phyloP scores from a whole-genome alignment of 768 basidiomycete genomes.

The Mycena belliarum region DNA sequence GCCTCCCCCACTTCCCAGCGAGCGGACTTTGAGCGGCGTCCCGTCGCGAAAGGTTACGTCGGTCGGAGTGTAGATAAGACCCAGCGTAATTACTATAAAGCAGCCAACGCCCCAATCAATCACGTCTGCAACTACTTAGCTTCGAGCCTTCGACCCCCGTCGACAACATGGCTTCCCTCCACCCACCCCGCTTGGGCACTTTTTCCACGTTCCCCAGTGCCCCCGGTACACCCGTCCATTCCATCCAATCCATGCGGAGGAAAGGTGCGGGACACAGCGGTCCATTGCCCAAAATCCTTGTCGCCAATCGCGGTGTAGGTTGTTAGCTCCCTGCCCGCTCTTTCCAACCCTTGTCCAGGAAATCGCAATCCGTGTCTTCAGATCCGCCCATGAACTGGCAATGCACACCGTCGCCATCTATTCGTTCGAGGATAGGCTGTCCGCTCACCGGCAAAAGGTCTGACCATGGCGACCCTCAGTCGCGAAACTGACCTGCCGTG shows the following conservation, averaged over 20 bases:
- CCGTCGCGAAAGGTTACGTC: not conserved
- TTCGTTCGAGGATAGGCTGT: constrained; percentile 94
- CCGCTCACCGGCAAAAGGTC: constrained; percentile 97
- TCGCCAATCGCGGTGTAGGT: constrained; percentile 88
- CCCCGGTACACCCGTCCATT: constrained; percentile 85
- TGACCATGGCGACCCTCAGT: not conserved
- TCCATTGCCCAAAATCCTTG: constrained; percentile 87
- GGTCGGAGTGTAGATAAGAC: not conserved
- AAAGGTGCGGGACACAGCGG: constrained; percentile 91
- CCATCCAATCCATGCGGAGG: constrained; percentile 87
- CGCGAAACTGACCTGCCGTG: constrained; percentile 7
- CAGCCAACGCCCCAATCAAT: not conserved
- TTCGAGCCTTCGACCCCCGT: not conserved
- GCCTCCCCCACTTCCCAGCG: not conserved
- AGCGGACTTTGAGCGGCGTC: constrained; percentile 9
- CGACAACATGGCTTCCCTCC: constrained; percentile 19
- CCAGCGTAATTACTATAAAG: not conserved
- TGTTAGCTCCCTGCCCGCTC: constrained; percentile 1
- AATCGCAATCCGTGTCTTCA: constrained; percentile 98
- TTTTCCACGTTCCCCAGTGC: constrained; percentile 75
- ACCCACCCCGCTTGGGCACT: constrained; percentile 35
- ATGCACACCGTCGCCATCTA: constrained; percentile 99
- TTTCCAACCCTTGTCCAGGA: constrained; percentile 52
- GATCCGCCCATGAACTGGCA: constrained; percentile 96
- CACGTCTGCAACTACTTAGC: too few species aligned